Evolutionary conservation across 1,284 basidiomycete genomes (phyloP), one percentile per base, ranked within the genome.

Genomic region (Mycena sp.): DNA sequence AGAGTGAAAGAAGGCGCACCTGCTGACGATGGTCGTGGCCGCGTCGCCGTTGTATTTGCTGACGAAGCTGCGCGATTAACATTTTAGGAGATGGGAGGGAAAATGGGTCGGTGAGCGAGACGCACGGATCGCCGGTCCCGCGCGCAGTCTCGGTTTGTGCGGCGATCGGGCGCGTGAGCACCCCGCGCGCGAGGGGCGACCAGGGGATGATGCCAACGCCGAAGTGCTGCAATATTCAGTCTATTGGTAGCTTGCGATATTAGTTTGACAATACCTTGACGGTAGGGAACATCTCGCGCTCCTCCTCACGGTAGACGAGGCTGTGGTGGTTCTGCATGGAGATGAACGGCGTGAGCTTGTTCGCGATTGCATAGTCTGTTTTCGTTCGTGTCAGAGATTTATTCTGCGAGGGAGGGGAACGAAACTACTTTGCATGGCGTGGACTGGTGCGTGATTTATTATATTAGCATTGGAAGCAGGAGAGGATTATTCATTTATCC

Each of bases 171-270:
- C 54, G 54, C 49, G 32, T 35, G 32, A 35, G 32, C 32, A 35
- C 14, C 32, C 32, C 81, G 35, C 83, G 76, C 12, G 79, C 84
- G 23, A 86, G 78, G 0, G 85, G 83, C 19, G 81, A 82, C 82
- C 82, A 84, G 0, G 83, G 82, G 37, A 84, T 84, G 5, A 77
- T 75, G 2, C 81, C 79, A 51, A 81, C 78, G 9, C 72, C 73
- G 43, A 70, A 68, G 54, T 64, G 41, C 55, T 52, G n/a, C 28
- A 19, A 57, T 7, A 35, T 9, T 35, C 14, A 35, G 32, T 35
- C n/a, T n/a, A 35, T 35, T 7, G 14, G 14, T 9, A 14, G 32
- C 32, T 9, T 35, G 9, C 32, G 32, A 35, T 9, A 35, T 7
- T 35, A 14, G 32, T 9, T 35, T 9, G 32, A 35, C 32, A 35